These are phyloP conservation scores for Graphilbum fragrans DNA, from an alignment of 2,329 filamentous ascomycete species.

Conservation along the genomic window DNA sequence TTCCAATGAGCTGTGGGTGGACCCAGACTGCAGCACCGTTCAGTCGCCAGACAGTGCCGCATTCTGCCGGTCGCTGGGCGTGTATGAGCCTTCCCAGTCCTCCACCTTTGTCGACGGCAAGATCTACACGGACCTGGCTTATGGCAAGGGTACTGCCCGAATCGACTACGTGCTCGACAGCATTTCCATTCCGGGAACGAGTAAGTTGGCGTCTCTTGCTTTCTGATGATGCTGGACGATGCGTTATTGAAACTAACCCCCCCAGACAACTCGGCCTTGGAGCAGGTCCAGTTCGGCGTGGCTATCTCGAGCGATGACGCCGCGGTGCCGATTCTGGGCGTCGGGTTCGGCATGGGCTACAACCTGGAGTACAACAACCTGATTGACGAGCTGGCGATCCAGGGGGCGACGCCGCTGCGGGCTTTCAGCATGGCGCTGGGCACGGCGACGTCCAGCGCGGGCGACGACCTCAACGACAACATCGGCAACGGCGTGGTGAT, in stretches of 20 bases:
- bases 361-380: slow-evolving; percentile 18
- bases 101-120: slow-evolving; percentile 10
- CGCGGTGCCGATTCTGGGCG: slow-evolving; percentile 19
- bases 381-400: slow-evolving; percentile 16
- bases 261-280: slow-evolving; percentile 22
- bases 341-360: slow-evolving; percentile 27
- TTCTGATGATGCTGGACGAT: slow-evolving; percentile 15
- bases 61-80: slow-evolving; percentile 28
- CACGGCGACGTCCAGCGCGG: slow-evolving; percentile 39
- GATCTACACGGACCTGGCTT: slow-evolving; percentile 12
- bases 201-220: slow-evolving; percentile 5
- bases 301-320: slow-evolving; percentile 16
- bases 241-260: slow-evolving; percentile 9
- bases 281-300: slow-evolving; percentile 21
- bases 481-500: slow-evolving; percentile 13
- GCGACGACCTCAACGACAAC: slow-evolving; percentile 26
- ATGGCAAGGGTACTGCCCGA: slow-evolving; percentile 17
- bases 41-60: slow-evolving; percentile 18
- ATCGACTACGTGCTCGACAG: slow-evolving; percentile 18
- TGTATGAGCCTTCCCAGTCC: slow-evolving; percentile 19
- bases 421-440: slow-evolving; percentile 15
- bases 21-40: slow-evolving; percentile 36
- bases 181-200: slow-evolving; percentile 16
- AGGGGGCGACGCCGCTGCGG: slow-evolving; percentile 11
- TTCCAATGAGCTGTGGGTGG: slow-evolving; percentile 44